phyloP scores from a whole-genome alignment of 352 stramenopile genomes.

The Phytophthora pluvialis region DNA sequence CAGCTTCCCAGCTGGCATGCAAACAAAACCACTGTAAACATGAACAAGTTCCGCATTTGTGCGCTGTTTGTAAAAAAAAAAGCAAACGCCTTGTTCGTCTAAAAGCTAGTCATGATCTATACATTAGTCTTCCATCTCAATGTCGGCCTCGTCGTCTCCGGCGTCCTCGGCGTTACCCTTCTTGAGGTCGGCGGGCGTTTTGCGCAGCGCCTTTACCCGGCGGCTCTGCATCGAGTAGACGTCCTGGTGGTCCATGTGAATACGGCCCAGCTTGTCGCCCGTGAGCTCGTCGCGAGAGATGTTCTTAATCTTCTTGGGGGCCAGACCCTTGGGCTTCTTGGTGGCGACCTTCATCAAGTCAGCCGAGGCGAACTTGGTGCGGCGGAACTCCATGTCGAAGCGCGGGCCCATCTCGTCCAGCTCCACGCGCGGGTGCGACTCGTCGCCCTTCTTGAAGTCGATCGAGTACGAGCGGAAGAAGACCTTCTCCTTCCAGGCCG shows the following conservation, averaged over 20 bases:
- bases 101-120: slow-evolving; percentile 45
- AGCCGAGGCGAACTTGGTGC: slow-evolving; percentile 94
- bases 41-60: slow-evolving; percentile 23
- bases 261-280: slow-evolving; percentile 97
- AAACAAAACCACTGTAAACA: slow-evolving; percentile 4
- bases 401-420: slow-evolving; percentile 92
- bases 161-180: slow-evolving; percentile 46
- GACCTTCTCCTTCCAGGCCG: slow-evolving; percentile 91
- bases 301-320: slow-evolving; percentile 98
- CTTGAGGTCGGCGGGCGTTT: slow-evolving; percentile 84
- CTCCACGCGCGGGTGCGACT: slow-evolving; percentile 84
- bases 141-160: slow-evolving; percentile 39
- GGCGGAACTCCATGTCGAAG: slow-evolving; percentile 92
- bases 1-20: slow-evolving; percentile 6
- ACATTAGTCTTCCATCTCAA: slow-evolving; percentile 63
- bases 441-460: slow-evolving; percentile 92
- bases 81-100: slow-evolving; percentile 40
- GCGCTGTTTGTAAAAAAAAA: slow-evolving; percentile 26
- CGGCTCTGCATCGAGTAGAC: slow-evolving; percentile 96
- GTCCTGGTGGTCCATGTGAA: slow-evolving; percentile 99
- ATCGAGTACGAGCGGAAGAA: slow-evolving; percentile 98
- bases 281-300: slow-evolving; percentile 97
- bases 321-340: slow-evolving; percentile 93
- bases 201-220: slow-evolving; percentile 95
- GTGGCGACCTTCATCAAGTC: slow-evolving; percentile 96